Base-by-base conservation (phyloP, 805 yeast genomes). In the Metschnikowia anglica region DNA sequence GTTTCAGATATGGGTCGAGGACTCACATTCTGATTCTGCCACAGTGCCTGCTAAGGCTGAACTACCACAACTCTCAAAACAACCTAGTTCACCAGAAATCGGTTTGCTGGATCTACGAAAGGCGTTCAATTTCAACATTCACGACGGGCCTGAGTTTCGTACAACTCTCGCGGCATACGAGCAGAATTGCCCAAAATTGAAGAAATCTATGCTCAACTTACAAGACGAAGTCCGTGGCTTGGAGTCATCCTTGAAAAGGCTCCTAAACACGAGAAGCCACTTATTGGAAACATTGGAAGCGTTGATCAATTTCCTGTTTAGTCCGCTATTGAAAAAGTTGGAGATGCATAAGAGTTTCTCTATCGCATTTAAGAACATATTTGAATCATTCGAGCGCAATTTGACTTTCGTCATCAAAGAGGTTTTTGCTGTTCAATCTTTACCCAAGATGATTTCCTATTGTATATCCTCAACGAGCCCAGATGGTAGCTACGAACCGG, bases 111-210 rank as follows among this genome's bases (percentile, higher is more conserved):
- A 52, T 11, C 43, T 51, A 5, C 56, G 63, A 34, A 56, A 49
- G 27, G 67, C 58, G 4, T 70, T 67, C 43, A 57, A 49, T 25
- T 68, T 69, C 43, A 59, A 55, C 27, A 54, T 67, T 13, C 71
- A 69, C 34, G 76, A 71, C 48, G 76, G 76, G 0, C 76, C 76
- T 4, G 72, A 68, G 37, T 70, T 70, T 40, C 49, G 76, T 20
- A 61, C 53, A 16, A 45, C 61, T 4, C 55, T 71, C 30, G 49
- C 48, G 6, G 52, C 48, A n/a, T 64, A 66, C 44, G 74, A 70
- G 46, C 44, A 53, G 11, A 47, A 51, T 3, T 46, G 67, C 5
- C 69, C 71, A 0, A 34, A 39, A 7, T 60, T 66, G 41, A 61
- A 56, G 31, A 58, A 55, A 25, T 51, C 55, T 4, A 55, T 60